These are phyloP conservation scores for Trametes pubescens DNA, from an alignment of 1,284 basidiomycete genomes.

Conservation along the genomic window DNA sequence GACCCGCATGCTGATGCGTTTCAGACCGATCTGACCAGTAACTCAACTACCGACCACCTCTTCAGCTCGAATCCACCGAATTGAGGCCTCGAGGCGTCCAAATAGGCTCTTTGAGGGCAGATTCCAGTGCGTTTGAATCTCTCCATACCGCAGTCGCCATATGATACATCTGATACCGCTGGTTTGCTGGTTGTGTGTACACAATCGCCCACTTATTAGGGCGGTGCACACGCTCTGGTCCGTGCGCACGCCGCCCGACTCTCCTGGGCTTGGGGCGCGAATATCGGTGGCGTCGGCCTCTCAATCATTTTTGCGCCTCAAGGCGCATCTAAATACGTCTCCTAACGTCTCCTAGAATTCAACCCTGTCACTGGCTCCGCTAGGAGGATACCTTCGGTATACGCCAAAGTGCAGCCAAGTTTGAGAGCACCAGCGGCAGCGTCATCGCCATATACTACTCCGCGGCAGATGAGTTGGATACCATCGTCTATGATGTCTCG, in stretches of 20 bases:
- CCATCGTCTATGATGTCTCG: conserved; percentile 3
- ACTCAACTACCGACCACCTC: background rate
- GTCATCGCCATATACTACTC: background rate
- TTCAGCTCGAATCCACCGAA: background rate
- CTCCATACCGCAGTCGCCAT: conserved; percentile 3
- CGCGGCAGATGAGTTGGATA: background rate
- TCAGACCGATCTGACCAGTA: background rate
- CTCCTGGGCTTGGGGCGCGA: background rate
- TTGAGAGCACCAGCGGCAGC: conserved; percentile 1
- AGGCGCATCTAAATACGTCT: background rate
- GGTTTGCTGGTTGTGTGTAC: conserved; percentile 6
- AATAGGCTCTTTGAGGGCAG: background rate
- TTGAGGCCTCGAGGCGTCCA: background rate
- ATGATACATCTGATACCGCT: conserved; percentile 11
- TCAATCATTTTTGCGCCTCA: background rate
- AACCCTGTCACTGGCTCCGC: background rate
- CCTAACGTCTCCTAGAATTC: background rate
- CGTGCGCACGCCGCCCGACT: background rate
- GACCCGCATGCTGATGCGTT: background rate
- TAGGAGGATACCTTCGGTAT: background rate
- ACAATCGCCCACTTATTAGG: conserved; percentile 12
- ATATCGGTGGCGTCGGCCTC: background rate
- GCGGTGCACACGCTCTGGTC: conserved; percentile 5
- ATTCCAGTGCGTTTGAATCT: background rate
- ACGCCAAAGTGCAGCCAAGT: background rate